These are phyloP conservation scores for Akanthomyces lecanii DNA, from an alignment of 2,329 filamentous ascomycete species.

Conservation along the genomic window DNA sequence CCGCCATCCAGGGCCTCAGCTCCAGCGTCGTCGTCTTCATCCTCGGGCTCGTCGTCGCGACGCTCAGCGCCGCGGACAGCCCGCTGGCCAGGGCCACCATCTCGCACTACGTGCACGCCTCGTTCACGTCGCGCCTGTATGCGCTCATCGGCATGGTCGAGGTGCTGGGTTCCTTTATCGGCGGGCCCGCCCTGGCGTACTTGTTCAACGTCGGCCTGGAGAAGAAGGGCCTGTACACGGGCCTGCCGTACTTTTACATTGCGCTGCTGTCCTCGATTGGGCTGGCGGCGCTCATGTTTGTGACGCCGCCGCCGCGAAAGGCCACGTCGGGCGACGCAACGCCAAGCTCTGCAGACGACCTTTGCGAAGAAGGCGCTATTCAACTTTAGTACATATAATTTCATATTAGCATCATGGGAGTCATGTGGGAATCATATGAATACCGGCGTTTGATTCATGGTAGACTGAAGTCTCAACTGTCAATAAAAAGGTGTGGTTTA, in stretches of 20 bases:
- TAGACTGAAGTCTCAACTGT: not conserved
- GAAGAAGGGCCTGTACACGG: conserved; percentile 33
- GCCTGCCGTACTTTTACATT: conserved; percentile 39
- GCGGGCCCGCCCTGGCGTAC: conserved; percentile 37
- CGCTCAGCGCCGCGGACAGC: conserved; percentile 35
- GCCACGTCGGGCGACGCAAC: conserved; percentile 11
- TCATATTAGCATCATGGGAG: not conserved
- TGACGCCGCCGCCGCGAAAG: conserved; percentile 27
- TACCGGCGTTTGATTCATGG: not conserved
- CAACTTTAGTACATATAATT: not conserved
- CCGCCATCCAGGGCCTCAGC: conserved; percentile 33
- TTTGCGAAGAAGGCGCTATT: conserved; percentile 19
- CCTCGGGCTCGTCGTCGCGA: conserved; percentile 34
- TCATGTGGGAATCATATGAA: not conserved
- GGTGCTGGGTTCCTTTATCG: conserved; percentile 36
- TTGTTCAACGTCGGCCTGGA: conserved; percentile 35
- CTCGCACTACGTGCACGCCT: conserved; percentile 35
- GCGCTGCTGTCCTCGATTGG: conserved; percentile 28
- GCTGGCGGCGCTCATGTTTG: conserved; percentile 28
- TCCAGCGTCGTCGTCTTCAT: conserved; percentile 32
- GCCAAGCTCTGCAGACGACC: conserved; percentile 19
- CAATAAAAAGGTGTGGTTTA: not conserved
- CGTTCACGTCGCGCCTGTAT: conserved; percentile 38
- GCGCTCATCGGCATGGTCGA: conserved; percentile 39
- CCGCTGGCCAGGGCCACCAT: conserved; percentile 38